Conservation (phyloP, 768 basidiomycete genomes). For the Naematelia encephala region DNA sequence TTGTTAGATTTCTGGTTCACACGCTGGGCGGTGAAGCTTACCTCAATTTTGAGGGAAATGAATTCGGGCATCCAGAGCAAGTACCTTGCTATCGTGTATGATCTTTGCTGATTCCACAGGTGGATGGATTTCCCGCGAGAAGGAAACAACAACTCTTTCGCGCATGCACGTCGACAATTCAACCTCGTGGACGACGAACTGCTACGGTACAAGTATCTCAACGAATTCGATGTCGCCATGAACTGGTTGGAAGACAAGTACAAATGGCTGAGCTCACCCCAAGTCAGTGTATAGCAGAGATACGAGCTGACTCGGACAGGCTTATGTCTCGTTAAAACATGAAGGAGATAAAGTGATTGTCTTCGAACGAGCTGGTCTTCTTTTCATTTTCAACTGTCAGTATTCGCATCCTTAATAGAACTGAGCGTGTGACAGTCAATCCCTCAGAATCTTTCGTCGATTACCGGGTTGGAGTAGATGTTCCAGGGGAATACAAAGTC, state of each 20-base stretch:
- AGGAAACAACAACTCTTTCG: constrained; percentile 93
- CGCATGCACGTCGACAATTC: constrained; percentile 96
- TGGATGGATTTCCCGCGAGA: constrained; percentile 99
- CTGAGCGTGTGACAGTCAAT: constrained; percentile 58
- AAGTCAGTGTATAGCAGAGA: constrained; percentile 55
- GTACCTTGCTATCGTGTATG: constrained; percentile 18
- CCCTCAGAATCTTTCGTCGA: constrained; percentile 84
- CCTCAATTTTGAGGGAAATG: constrained; percentile 95
- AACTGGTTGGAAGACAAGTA: constrained; percentile 76
- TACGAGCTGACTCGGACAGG: constrained; percentile 54
- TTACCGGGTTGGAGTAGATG: constrained; percentile 87
- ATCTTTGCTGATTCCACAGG: constrained; percentile 33
- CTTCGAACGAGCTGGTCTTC: constrained; percentile 85
- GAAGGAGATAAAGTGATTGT: constrained; percentile 89
- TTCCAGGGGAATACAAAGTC: constrained; percentile 76
- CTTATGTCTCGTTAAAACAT: constrained; percentile 89
- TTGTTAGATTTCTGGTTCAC: constrained; percentile 73
- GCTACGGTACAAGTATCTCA: constrained; percentile 89
- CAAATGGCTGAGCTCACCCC: constrained; percentile 77
- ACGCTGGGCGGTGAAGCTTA: constrained; percentile 95
- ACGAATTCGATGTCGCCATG: constrained; percentile 91
- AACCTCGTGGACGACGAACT: constrained; percentile 81
- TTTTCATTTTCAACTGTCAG: constrained; percentile 89
- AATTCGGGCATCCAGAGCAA: constrained; percentile 96
- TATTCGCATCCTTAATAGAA: neutral